A percentile compares a stretch with the other conserved stretches of the same genome.
Evolutionary conservation across 139 green algal species (phyloP).

Genomic region (Diplosphaera chodatii): DNA sequence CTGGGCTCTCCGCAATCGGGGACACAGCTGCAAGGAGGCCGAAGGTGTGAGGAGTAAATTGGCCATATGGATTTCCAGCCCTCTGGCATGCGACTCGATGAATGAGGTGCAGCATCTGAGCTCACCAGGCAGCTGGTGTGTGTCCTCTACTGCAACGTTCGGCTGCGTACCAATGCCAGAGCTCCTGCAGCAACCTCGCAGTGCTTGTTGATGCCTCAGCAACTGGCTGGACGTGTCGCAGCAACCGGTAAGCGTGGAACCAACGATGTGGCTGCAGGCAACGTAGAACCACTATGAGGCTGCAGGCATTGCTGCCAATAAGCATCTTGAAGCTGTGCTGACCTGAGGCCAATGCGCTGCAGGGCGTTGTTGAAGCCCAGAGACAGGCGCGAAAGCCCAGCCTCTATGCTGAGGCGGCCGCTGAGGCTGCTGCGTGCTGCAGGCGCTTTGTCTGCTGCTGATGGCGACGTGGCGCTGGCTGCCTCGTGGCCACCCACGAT

Average conservation of each 20-base stretch:
- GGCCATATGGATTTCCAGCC: too few relatives aligned
- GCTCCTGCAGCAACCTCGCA: background rate
- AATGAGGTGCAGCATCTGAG: too few relatives aligned
- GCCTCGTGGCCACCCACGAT: background rate
- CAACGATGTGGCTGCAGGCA: too few relatives aligned
- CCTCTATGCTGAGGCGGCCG: background rate
- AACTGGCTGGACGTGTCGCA: too few relatives aligned
- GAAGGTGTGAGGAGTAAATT: too few relatives aligned
- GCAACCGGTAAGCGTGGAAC: too few relatives aligned
- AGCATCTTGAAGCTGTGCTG: too few relatives aligned
- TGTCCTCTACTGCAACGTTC: too few relatives aligned
- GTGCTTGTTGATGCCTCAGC: too few relatives aligned
- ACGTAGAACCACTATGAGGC: too few relatives aligned
- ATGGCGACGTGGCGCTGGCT: background rate
- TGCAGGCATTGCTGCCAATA: too few relatives aligned
- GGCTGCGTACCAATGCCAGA: background rate
- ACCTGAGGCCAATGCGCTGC: conserved; percentile 15
- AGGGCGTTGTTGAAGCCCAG: conserved; percentile 24
- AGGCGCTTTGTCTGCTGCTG: background rate
- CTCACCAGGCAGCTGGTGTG: background rate
- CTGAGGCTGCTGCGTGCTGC: background rate
- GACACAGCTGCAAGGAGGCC: conserved; percentile 13
- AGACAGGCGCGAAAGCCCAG: conserved; percentile 20
- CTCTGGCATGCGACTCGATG: too few relatives aligned
- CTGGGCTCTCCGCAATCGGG: conserved; percentile 13